Base-by-base conservation (phyloP, 108 stramenopile genomes). In the Fragilariopsis cylindrus region DNA sequence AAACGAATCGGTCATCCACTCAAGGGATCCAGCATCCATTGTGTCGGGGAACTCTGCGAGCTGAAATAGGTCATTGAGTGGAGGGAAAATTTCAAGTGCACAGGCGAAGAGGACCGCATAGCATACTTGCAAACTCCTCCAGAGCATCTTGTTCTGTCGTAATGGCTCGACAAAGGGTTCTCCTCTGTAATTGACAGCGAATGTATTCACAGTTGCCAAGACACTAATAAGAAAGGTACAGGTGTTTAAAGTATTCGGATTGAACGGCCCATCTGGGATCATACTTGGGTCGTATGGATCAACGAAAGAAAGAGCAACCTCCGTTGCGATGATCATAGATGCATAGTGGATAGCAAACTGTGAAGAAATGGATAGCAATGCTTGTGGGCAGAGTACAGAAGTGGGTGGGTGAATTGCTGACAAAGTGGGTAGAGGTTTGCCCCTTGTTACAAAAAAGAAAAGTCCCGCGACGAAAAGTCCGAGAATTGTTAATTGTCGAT, bases 181-280 rank as follows among this genome's bases (percentile, higher is more conserved):
- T 7, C 99, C 99, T 56, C 84, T 78, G 77, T 98, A 98, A 76
- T 99, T 99, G n/a, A 92, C 92, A n/a, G 90, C 82, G 74, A 99
- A 99, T 7, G 97, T 97, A 79, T 96, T 98, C 48, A 95, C 82
- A 50, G 94, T 93, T 60, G 95, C 84, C 65, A 93, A 48, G 13
- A 84, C 71, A 41, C 84, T 94, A 15, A 99, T 53, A 9, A 99
- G 81, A 79, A 98, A 98, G 12, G 96, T 87, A 18, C 92, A 92
- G 8, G 92, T 86, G 83, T 99, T 99, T 63, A 99, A 81, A 0
- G 86, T 82, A 57, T 97, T 98, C 7, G 99, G 97, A 47, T 89
- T 84, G 83, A 99, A 99, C 7, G 92, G 84, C 7, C 93, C 97
- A 76, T 99, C 99, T n/a, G 96, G 96, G 6, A 90, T 75, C 71